Evolutionary conservation across 768 basidiomycete species (phyloP), one percentile per base, ranked within the genome.

Genomic region (Lanmaoa rubissima): DNA sequence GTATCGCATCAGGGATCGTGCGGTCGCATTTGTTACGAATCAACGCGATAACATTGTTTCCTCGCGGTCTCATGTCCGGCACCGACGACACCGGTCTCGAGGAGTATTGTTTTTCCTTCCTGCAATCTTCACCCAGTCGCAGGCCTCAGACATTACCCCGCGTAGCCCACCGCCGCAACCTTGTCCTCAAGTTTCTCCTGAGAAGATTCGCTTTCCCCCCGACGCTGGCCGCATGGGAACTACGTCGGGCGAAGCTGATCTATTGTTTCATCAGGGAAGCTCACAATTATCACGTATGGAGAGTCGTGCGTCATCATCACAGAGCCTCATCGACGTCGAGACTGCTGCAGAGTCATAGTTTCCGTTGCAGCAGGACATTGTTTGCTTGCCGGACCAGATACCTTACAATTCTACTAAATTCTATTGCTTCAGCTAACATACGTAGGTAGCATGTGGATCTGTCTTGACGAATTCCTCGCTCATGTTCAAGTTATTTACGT

Each of bases 91-190:
- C 54, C 75, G 76, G 54, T 79, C 80, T 47, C 80, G 84, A 40
- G 85, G 87, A 35, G 82, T 90, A 40, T 72, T 92, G 48, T 92
- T 89, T 74, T 91, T 92, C 78, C 79, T 93, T 48, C 91, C 91
- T 21, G 88, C 90, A 35, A 85, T 90, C 63, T 88, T 92, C 68
- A 79, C 87, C 4, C 76, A 82, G 11, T 69, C 73, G 14, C 71
- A 69, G 43, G 63, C 59, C 47, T 54, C 68, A 31, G 73, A 76
- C 54, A 52, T 70, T 28, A 47, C 61, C 52, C 64, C 63, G 51
- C 70, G 70, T 19, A 73, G 69, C 21, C 72, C 73, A 1, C 70
- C 70, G 8, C 70, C 72, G 1, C 72, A 61, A 43, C 60, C 69
- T 45, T 54, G 28, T 34, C 62, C 53, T 43, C 63, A 61, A 17